Base-by-base conservation (phyloP, 1,284 basidiomycete genomes). In the Moesziomyces globuligerus region DNA sequence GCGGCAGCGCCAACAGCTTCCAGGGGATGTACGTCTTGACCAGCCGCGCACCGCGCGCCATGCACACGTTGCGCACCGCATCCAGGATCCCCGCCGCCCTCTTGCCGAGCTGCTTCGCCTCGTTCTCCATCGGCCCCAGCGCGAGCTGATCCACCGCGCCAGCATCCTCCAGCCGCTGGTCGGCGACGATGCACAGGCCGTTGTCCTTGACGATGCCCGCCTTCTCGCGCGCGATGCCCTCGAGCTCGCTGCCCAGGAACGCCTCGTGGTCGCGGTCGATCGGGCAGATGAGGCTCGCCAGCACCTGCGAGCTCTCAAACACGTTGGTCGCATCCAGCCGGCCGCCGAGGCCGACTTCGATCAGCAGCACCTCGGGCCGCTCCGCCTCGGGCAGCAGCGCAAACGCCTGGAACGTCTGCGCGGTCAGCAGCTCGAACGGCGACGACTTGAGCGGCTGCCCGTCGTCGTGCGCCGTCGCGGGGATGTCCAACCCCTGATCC, bases 331-430 rank as follows among this genome's bases (percentile, higher is more conserved):
- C 94, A 81, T 99, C 96, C 50, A 91, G 84, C 3, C 88, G 86
- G 0, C 96, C 96, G 0, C 95, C 96, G 89, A 99, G 90, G 0
- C 95, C 96, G 8, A 94, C 95, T 84, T 98, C 95, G 48, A 98
- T 84, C 5, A 98, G 87, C 43, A 91, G 89, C 17, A 98, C 81
- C 76, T 97, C 93, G 1, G 94, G 86, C 20, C 61, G 50, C 17
- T 49, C 62, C 4, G 84, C 65, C 0, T 83, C 84, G 2, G 65
- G 59, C 24, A 77, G 46, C 40, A 82, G 40, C 9, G 68, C 59
- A 21, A 74, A 81, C 10, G 75, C 68, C 20, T 75, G 61, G 44
- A 82, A 66, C 4, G 78, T 60, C 21, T 85, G 84, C 74, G 93
- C 90, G n/a, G 75, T 76, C 4, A 81, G 58, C 46, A 76, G 41